phyloP scores from a whole-genome alignment of 176 grass and related monocot species.

The Carex kokanica region DNA sequence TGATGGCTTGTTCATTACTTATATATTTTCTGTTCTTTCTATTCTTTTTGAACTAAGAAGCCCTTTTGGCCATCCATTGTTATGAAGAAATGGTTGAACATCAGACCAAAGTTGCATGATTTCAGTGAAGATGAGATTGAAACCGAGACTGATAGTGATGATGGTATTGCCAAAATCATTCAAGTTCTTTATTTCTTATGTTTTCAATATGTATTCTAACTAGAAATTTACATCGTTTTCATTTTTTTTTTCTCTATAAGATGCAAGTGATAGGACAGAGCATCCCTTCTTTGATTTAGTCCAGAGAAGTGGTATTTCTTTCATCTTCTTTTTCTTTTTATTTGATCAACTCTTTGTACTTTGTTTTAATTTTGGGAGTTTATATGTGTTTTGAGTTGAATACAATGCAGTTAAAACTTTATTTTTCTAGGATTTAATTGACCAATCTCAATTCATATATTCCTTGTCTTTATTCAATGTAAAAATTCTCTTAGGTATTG shows the following conservation, averaged over 20 bases:
- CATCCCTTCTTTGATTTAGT: constrained; percentile 30
- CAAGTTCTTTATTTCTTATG: constrained; percentile 20
- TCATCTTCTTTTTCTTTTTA: background rate
- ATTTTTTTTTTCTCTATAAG: constrained; percentile 31
- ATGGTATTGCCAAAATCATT: constrained; percentile 28
- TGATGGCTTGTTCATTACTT: constrained; percentile 4
- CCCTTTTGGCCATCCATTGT: constrained; percentile 53
- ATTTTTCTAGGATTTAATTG: background rate
- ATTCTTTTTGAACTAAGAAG: constrained; percentile 22
- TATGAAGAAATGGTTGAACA: constrained; percentile 72
- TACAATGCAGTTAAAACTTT: background rate
- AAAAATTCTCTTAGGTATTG: constrained; percentile 21
- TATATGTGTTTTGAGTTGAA: background rate
- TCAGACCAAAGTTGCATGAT: constrained; percentile 60
- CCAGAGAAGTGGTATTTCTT: constrained; percentile 15
- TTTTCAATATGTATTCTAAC: background rate
- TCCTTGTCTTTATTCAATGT: background rate
- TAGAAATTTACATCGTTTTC: background rate
- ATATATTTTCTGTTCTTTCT: background rate
- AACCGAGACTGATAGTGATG: constrained; percentile 45
- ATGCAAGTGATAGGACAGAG: constrained; percentile 30
- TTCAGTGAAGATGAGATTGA: constrained; percentile 76
- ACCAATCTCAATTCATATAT: constrained; percentile 11
- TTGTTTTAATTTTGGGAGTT: background rate
- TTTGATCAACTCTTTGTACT: background rate